Base-by-base conservation (phyloP, 2,329 filamentous ascomycete species). In the Pseudogymnoascus pannorum region DNA sequence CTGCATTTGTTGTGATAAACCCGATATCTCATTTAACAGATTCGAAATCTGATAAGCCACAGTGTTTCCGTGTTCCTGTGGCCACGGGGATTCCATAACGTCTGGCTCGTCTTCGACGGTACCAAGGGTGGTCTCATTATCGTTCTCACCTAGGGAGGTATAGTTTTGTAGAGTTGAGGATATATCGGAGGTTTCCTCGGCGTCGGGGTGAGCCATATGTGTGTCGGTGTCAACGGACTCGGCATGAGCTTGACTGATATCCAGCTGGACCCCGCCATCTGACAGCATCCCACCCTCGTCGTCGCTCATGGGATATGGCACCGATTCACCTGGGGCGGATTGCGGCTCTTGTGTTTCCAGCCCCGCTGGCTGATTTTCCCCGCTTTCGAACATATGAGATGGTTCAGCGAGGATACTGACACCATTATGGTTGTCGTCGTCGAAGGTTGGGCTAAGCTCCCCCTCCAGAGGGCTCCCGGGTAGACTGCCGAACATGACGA, bases 1-100 rank as follows among this genome's bases (percentile, higher is more conserved):
- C 33, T 72, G 69, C 40, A 71, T 59, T 62, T 72, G 69, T 54
- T 68, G 67, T 33, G 68, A 67, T 14, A 71, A 65, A 14, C 65
- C 66, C 5, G 67, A 69, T 66, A 71, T 68, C 12, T 69, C 63
- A 51, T 66, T 57, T 38, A 67, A 67, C 16, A 71, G 59, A 60
- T 64, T 67, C 16, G 63, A 42, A 29, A 63, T 54, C 16, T 54
- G 48, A 54, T 54, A 31, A 31, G 48, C 48, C n/a, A 54, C 26
- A 12, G 11, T 12, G 33, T 9, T 24, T 4, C 26, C 48, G 16
- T 18, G 26, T 54, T 54, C 48, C 48, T 54, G 48, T 51, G 44
- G 4, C 48, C 48, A 54, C 9, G 48, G 20, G 48, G 24, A 26
- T 31, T 54, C 26, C 48, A 31, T 31, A 18, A 31, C 20, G 48